Base-by-base conservation (phyloP, 176 grass and related monocot genomes). In the Chloris gayana region DNA sequence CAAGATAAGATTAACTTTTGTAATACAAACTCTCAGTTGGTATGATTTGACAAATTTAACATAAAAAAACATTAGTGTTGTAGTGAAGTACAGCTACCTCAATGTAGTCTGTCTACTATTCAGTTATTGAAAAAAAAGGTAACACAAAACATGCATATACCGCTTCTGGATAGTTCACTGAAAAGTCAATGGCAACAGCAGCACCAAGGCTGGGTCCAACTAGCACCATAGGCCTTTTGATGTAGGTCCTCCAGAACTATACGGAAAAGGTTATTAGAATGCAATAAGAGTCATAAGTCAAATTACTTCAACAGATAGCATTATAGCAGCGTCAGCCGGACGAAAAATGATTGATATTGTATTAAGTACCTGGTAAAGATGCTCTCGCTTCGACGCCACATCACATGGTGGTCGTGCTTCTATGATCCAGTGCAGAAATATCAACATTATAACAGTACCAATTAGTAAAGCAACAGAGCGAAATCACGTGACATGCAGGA, bases 171-270 rank as follows among this genome's bases (percentile, higher is more conserved):
- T 95, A 75, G 39, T 93, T 89, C 77, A 83, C 63, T 66, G 86
- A 72, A 86, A 95, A 98, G 88, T 98, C 96, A 68, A 98, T 91
- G 22, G 96, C 96, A 87, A 93, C 92, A 49, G 96, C 92, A 76
- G 96, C 90, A 84, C 96, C 92, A 19, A 98, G 96, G 50, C 96
- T 95, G 14, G 96, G 88, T 45, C 96, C 92, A 24, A 98, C 88
- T 83, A 98, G 85, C 39, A 93, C 86, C 96, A 98, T 95, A 53
- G 96, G 96, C 63, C 71, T 98, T 85, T 85, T 85, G 82, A 98
- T 93, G 81, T 98, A 89, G 59, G 86, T 73, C 35, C 73, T 98
- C 96, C 96, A 98, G 68, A 98, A 78, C 92, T 95, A 60, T 81
- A 91, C 7, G 66, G 9, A 65, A 31, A 77, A 61, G 35, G 17